A percentile compares a stretch with the other conserved stretches of the same genome.
These are phyloP conservation scores for Verticillium nonalfalfae DNA, from an alignment of 2,329 filamentous ascomycete species.

Conservation along the genomic window DNA sequence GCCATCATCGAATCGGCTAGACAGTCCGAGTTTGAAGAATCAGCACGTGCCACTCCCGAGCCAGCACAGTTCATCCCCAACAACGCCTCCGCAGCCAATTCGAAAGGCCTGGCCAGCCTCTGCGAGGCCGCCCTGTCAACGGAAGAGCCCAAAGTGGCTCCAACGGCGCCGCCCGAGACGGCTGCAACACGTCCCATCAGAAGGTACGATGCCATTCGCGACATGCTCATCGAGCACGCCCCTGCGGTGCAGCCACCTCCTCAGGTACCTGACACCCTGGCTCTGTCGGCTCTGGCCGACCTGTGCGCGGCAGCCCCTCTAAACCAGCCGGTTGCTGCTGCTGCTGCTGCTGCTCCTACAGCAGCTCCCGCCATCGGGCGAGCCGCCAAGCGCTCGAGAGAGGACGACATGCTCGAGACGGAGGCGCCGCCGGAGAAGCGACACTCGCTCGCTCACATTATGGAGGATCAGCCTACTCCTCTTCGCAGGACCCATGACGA, in stretches of 20 bases:
- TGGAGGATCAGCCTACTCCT: not conserved
- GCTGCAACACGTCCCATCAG: conserved; percentile 3
- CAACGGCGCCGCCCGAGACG: not conserved
- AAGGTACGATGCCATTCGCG: conserved; percentile 25
- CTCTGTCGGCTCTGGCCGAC: conserved; percentile 6
- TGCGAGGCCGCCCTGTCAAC: not conserved
- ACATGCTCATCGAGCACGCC: conserved; percentile 3
- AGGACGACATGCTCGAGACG: not conserved
- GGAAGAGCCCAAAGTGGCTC: not conserved
- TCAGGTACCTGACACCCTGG: conserved; percentile 3
- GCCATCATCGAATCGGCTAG: not conserved
- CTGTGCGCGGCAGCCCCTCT: not conserved
- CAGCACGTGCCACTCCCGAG: not conserved
- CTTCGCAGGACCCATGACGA: not conserved
- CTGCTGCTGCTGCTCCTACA: not conserved
- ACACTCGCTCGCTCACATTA: not conserved
- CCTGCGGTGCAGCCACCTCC: not conserved
- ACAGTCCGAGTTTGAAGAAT: not conserved
- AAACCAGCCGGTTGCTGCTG: not conserved
- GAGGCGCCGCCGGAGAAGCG: not conserved
- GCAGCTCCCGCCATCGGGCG: not conserved
- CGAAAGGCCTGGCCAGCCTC: not conserved
- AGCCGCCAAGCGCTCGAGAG: not conserved
- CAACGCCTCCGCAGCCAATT: not conserved
- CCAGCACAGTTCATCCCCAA: conserved; percentile 5